phyloP scores from a whole-genome alignment of 1,284 basidiomycete genomes.

The Mycena sp. region DNA sequence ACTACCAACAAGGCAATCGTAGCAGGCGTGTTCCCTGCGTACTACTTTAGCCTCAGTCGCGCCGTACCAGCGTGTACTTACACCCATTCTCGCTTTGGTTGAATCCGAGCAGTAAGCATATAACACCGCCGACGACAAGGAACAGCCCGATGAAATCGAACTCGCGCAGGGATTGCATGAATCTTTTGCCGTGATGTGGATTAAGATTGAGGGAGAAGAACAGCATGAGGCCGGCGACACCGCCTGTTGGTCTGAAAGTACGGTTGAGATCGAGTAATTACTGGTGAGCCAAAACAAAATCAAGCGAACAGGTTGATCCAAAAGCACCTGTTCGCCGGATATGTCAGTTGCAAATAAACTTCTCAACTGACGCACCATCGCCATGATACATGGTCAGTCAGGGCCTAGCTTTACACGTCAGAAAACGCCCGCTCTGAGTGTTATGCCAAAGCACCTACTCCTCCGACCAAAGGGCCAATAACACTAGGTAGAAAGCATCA shows the following conservation, averaged over 20 bases:
- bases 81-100: constrained; percentile 76
- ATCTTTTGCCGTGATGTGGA: constrained; percentile 66
- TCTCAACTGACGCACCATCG: constrained; percentile 64
- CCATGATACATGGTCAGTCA: constrained; percentile 80
- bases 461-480: constrained; percentile 72
- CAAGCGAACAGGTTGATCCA: constrained; percentile 82
- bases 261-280: too few relatives aligned
- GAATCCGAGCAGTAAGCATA: constrained; percentile 87
- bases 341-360: too few relatives aligned
- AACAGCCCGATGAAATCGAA: constrained; percentile 84
- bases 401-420: constrained; percentile 50
- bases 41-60: constrained; percentile 34
- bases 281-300: too few relatives aligned
- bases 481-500: constrained; percentile 14
- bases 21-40: constrained; percentile 55
- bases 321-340: constrained; percentile 61
- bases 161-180: constrained; percentile 66
- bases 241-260: constrained; percentile 84
- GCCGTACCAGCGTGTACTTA: constrained; percentile 43
- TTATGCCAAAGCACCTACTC: constrained; percentile 57
- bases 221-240: constrained; percentile 73
- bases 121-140: constrained; percentile 78
- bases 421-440: background rate
- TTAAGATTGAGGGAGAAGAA: constrained; percentile 89
- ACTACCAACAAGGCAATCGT: constrained; percentile 79